Percentiles rank a stretch among this genome's conserved stretches.
Conservation (phyloP, 257 asterid species). For the Rauvolfia tetraphylla region DNA sequence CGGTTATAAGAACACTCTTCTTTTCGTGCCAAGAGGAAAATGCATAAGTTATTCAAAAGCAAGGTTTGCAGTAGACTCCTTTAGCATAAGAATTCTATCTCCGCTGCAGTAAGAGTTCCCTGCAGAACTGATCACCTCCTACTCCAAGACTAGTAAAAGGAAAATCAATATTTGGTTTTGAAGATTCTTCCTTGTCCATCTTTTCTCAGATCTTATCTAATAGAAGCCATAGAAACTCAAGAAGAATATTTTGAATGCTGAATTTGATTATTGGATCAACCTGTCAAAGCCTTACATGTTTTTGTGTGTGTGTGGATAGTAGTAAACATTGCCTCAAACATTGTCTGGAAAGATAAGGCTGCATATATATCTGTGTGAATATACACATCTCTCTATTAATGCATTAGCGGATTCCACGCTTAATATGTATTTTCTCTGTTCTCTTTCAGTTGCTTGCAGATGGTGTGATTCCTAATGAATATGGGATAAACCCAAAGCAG, state of each 20-base stretch:
- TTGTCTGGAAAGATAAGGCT: not conserved
- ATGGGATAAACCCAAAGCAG: conserved; percentile 87
- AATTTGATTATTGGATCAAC: not conserved
- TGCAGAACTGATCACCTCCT: not conserved
- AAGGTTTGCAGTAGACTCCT: not conserved
- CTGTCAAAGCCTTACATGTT: not conserved
- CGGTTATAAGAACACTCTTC: not conserved
- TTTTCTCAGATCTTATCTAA: not conserved
- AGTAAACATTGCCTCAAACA: not conserved
- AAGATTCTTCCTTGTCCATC: not conserved
- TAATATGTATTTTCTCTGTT: conserved; percentile 12
- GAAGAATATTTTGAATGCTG: conserved; percentile 1
- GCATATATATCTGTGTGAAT: not conserved
- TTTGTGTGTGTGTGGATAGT: not conserved
- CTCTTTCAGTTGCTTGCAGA: conserved; percentile 82
- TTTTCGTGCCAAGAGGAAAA: not conserved
- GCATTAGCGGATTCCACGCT: not conserved
- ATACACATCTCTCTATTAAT: not conserved
- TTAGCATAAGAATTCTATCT: not conserved
- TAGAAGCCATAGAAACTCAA: not conserved
- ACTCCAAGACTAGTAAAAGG: not conserved
- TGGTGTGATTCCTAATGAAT: conserved; percentile 95
- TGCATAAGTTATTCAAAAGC: not conserved
- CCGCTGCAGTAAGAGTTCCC: not conserved
- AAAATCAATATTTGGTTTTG: not conserved